Conservation (phyloP, 2,329 filamentous ascomycete genomes). For the Trichoderma aggressivum region DNA sequence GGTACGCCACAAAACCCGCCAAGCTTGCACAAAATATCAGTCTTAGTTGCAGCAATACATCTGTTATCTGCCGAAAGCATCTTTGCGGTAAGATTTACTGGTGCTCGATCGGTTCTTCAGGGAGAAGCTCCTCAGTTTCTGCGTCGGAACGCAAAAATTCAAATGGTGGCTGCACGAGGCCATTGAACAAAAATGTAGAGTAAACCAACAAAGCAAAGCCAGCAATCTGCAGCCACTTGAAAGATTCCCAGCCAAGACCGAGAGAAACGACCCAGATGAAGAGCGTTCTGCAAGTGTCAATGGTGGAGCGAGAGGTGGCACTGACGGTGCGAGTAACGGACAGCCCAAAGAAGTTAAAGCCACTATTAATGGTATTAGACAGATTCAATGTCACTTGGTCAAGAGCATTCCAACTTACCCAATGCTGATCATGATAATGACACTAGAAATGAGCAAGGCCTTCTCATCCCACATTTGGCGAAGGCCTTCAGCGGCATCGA, state of each 20-base stretch:
- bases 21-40: not conserved
- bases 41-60: not conserved
- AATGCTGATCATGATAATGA: slow-evolving; percentile 96
- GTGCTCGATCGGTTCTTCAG: slow-evolving; percentile 83
- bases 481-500: slow-evolving; percentile 85
- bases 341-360: slow-evolving; percentile 98
- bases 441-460: slow-evolving; percentile 69
- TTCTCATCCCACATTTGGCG: slow-evolving; percentile 72
- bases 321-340: slow-evolving; percentile 87
- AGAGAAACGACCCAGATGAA: slow-evolving; percentile 98
- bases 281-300: slow-evolving; percentile 93
- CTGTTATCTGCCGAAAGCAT: not conserved
- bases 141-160: slow-evolving; percentile 58
- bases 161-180: slow-evolving; percentile 80
- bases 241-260: slow-evolving; percentile 90
- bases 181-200: slow-evolving; percentile 95
- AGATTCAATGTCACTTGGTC: slow-evolving; percentile 13
- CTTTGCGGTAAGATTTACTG: slow-evolving; percentile 22
- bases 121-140: slow-evolving; percentile 63
- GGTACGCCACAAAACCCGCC: not conserved
- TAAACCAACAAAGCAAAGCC: slow-evolving; percentile 91
- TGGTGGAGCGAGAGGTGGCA: slow-evolving; percentile 90
- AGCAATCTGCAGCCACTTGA: slow-evolving; percentile 92
- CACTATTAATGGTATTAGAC: slow-evolving; percentile 48
- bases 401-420: slow-evolving; percentile 55